Evolutionary conservation across 306 rosid genomes (phyloP), one percentile per base, ranked within the genome.

Genomic region (Vachellia pachyceras): DNA sequence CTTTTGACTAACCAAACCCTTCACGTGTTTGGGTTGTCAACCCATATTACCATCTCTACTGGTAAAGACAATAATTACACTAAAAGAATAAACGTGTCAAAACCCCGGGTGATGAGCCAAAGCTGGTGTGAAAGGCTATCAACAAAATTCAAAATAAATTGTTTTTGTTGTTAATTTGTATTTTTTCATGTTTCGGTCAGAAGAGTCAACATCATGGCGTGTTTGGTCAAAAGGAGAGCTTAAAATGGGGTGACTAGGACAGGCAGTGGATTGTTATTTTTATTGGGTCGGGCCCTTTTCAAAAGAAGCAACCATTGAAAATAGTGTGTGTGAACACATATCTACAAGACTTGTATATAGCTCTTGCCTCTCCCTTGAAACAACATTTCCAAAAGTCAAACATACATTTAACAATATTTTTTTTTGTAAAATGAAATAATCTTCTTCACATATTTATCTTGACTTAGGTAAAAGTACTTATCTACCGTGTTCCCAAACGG

Each of bases 141-240:
- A 47, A 13, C 5, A 13, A 66, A 14, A 52, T 0, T 81, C 71
- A 82, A 57, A 22, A 70, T 12, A 72, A n/a, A 6, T 5, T 8
- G 73, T 70, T 70, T 64, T 37, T 37, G 6, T 37, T 37, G 6
- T 37, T 37, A 37, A 80, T n/a, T n/a, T 80, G 8, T n/a, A n/a
- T 7, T 14, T 69, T 60, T 78, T 76, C 39, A 37, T 69, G 36
- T 64, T 72, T 55, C 33, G 66, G 74, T 72, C 42, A 67, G 76
- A 84, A 84, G 83, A 47, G 58, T 76, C 66, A 75, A 76, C 67
- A 81, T 69, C 73, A 29, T 82, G 35, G 81, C 41, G 40, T 70
- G 25, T 80, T 70, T 77, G 90, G 94, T 92, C 90, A 90, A 87
- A 85, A 79, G 58, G 86, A 80, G 80, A 68, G 69, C 81, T 84